Conservation (phyloP, 2,329 filamentous ascomycete species). For the Cytospora piceae region DNA sequence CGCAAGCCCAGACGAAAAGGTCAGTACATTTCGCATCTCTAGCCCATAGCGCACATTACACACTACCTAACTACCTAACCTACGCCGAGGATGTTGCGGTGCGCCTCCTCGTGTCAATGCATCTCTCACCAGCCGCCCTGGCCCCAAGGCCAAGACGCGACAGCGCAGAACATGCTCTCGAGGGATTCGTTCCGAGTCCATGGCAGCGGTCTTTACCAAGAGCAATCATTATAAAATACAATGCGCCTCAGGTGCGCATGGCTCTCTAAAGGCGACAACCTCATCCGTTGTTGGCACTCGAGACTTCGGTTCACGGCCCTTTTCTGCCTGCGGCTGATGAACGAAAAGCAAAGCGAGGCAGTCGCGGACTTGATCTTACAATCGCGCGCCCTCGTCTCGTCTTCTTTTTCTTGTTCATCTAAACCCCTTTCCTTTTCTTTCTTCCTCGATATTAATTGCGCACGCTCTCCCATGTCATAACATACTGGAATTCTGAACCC, state of each 20-base stretch:
- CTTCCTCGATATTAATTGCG: background rate
- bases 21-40: background rate
- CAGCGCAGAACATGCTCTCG: background rate
- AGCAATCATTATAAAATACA: background rate
- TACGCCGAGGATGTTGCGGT: background rate
- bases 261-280: background rate
- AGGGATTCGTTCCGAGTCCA: background rate
- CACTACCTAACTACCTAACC: background rate
- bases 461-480: conserved; percentile 9
- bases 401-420: background rate
- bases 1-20: background rate
- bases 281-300: background rate
- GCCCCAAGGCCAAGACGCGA: background rate
- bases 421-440: background rate
- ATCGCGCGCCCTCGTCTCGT: background rate
- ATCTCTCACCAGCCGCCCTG: background rate
- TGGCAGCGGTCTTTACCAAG: background rate
- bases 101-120: background rate
- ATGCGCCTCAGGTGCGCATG: background rate
- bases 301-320: background rate
- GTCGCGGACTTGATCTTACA: background rate
- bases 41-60: background rate
- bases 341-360: background rate
- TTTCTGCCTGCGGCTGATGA: background rate
- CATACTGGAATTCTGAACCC: background rate